A percentile compares a stretch with the other conserved stretches of the same genome.
Conservation (phyloP, 1,284 basidiomycete genomes). For the Boletus calvinii region DNA sequence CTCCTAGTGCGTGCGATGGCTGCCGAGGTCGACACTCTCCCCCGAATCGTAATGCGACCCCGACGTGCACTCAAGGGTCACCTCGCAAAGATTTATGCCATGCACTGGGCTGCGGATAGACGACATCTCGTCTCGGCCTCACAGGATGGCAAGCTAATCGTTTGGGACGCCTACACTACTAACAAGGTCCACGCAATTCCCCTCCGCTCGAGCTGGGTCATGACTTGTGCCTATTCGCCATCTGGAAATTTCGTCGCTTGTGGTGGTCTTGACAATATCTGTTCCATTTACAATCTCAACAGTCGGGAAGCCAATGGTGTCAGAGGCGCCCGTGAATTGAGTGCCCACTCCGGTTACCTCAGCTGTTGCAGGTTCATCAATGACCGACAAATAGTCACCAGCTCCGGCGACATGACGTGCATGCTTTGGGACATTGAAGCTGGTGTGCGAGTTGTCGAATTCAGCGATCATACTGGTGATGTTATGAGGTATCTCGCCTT, state of each 20-base stretch:
- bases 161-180: slow-evolving; percentile 99
- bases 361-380: slow-evolving; percentile 98
- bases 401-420: slow-evolving; percentile 98
- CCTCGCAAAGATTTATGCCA: slow-evolving; percentile 98
- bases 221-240: slow-evolving; percentile 99
- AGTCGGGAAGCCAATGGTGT: slow-evolving; percentile 69
- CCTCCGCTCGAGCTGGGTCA: slow-evolving; percentile 97
- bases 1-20: slow-evolving; percentile 89
- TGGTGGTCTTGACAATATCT: slow-evolving; percentile 98
- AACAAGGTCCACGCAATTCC: slow-evolving; percentile 99
- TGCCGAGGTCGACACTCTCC: slow-evolving; percentile 91
- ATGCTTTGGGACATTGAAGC: slow-evolving; percentile 99
- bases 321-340: slow-evolving; percentile 85
- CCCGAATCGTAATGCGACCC: slow-evolving; percentile 94
- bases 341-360: slow-evolving; percentile 96
- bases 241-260: slow-evolving; percentile 97
- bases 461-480: slow-evolving; percentile 98
- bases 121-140: slow-evolving; percentile 98
- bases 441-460: slow-evolving; percentile 92
- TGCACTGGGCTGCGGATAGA: slow-evolving; percentile 98
- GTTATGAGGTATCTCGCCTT: slow-evolving; percentile 83
- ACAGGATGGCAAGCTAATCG: slow-evolving; percentile 98
- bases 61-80: slow-evolving; percentile 94
- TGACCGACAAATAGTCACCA: slow-evolving; percentile 96
- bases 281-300: slow-evolving; percentile 94